Conservation (phyloP, 768 basidiomycete species). For the Boletus reticulatus region DNA sequence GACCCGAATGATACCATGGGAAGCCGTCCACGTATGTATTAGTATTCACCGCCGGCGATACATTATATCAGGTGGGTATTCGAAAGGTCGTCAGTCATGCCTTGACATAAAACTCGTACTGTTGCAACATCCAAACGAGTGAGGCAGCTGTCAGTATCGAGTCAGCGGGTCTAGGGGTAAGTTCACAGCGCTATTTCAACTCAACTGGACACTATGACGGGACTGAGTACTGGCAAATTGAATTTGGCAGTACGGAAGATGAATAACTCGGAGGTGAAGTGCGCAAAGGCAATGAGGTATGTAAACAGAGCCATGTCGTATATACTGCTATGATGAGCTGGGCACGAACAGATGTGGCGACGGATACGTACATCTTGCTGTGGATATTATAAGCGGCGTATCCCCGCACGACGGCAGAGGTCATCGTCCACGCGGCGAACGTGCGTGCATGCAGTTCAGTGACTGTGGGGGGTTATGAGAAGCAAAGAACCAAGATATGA, state of each 20-base stretch:
- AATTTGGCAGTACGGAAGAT: constrained; percentile 76
- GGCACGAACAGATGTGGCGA: neutral
- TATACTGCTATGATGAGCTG: constrained; percentile 48
- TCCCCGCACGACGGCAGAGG: constrained; percentile 75
- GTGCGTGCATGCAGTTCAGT: constrained; percentile 84
- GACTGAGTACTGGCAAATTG: constrained; percentile 58
- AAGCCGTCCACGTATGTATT: neutral
- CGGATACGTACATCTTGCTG: constrained; percentile 63
- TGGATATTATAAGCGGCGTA: constrained; percentile 91
- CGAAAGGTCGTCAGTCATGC: constrained; percentile 16
- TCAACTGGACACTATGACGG: constrained; percentile 82
- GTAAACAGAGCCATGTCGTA: constrained; percentile 88
- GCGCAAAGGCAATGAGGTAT: constrained; percentile 87
- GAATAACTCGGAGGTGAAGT: constrained; percentile 84
- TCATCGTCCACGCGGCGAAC: constrained; percentile 90
- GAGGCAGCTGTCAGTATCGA: constrained; percentile 48
- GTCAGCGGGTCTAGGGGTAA: constrained; percentile 3
- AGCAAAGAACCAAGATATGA: neutral
- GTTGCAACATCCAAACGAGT: constrained; percentile 81
- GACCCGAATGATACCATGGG: neutral
- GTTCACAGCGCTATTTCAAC: constrained; percentile 33
- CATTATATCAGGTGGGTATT: neutral
- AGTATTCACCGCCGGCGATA: neutral
- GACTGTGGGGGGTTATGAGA: constrained; percentile 45
- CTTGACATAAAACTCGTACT: constrained; percentile 78